phyloP scores from a whole-genome alignment of 2,329 filamentous ascomycete genomes.

The Xylariaceae sp. region DNA sequence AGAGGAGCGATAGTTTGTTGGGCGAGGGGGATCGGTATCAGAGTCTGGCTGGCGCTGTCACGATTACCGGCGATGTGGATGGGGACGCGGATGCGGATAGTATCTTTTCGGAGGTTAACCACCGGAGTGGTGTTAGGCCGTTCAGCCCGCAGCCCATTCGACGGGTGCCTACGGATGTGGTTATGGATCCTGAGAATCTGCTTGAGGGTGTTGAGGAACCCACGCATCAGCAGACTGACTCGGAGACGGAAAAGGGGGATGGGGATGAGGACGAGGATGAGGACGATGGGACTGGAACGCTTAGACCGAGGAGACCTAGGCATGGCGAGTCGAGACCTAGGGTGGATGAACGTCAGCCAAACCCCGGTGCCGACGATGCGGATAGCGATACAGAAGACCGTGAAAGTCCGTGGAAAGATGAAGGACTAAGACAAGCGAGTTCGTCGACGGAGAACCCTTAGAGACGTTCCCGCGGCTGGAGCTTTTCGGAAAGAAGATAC shows the following conservation, averaged over 20 bases:
- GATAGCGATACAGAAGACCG: neutral
- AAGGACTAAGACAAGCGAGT: neutral
- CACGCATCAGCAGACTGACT: constrained; percentile 1
- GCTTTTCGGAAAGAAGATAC: neutral
- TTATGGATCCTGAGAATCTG: constrained; percentile 32
- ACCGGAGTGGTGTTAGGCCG: constrained; percentile 50
- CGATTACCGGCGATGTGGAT: constrained; percentile 41
- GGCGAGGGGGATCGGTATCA: constrained; percentile 51
- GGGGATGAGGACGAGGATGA: constrained; percentile 9
- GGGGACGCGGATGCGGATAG: constrained; percentile 41
- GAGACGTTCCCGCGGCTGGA: constrained; percentile 11
- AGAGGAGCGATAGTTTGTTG: constrained; percentile 52
- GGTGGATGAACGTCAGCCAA: constrained; percentile 2
- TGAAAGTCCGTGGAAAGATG: constrained; percentile 14
- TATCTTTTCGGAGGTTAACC: constrained; percentile 53
- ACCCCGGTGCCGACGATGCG: neutral
- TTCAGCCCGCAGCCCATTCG: constrained; percentile 55
- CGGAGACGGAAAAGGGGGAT: constrained; percentile 1
- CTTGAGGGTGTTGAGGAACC: constrained; percentile 20
- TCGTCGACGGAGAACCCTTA: constrained; percentile 9
- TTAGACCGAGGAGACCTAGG: constrained; percentile 11
- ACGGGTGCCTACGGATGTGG: constrained; percentile 27
- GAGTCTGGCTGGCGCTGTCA: constrained; percentile 50
- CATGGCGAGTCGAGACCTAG: constrained; percentile 12
- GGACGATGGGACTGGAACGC: constrained; percentile 1